Conservation (phyloP, 1,139 yeast species). For the Blastobotrys raffinosifermentans region DNA sequence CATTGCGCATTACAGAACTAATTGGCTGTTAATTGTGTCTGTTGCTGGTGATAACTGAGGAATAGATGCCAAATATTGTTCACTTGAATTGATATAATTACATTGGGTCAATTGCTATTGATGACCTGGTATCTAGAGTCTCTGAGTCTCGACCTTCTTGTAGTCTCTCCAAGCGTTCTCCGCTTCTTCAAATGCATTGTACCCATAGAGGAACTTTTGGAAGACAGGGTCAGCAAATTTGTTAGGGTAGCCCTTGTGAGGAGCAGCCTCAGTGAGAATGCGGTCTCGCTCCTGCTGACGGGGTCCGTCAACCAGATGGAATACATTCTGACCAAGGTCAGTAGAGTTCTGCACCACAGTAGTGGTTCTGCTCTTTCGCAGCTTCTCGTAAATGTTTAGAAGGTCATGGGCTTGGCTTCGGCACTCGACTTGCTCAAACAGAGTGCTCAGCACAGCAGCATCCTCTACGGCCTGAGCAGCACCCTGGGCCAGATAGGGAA, state of each 20-base stretch:
- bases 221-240: constrained; percentile 32
- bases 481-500: constrained; percentile 40
- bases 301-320: constrained; percentile 30
- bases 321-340: constrained; percentile 23
- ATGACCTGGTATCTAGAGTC: too few species aligned
- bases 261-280: constrained; percentile 25
- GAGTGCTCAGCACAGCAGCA: constrained; percentile 30
- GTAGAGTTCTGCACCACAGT: constrained; percentile 29
- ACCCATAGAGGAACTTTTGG: constrained; percentile 28
- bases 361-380: constrained; percentile 30
- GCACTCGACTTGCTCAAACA: constrained; percentile 31
- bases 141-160: too few species aligned
- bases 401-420: constrained; percentile 21
- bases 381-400: constrained; percentile 22
- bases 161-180: too few species aligned
- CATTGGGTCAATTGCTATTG: too few species aligned
- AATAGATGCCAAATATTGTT: too few species aligned
- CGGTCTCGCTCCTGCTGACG: constrained; percentile 27
- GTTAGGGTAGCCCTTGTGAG: constrained; percentile 28
- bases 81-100: too few species aligned
- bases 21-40: too few species aligned
- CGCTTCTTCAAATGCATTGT: constrained; percentile 31
- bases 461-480: constrained; percentile 40
- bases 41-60: too few species aligned
- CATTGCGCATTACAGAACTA: too few species aligned